Base-by-base conservation (phyloP, 2,329 filamentous ascomycete genomes). In the Claviceps arundinis region DNA sequence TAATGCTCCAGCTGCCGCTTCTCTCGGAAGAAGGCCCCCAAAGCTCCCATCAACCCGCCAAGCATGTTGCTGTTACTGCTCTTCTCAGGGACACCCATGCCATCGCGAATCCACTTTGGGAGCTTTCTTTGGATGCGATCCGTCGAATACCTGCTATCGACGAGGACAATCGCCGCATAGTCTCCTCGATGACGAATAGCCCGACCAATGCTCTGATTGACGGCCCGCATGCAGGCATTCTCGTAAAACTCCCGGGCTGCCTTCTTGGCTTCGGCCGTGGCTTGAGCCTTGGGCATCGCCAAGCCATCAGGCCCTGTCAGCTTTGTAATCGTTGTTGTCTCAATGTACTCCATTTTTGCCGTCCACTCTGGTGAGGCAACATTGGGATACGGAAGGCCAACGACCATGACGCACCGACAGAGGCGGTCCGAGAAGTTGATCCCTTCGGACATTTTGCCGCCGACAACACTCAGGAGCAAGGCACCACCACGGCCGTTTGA, bases 381-480 rank as follows among this genome's bases (percentile, higher is more conserved):
- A 60, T 97, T 98, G 0, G 93, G 89, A 59, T 94, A 98, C 0
- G 93, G 93, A 4, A 98, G 72, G 0, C 93, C 93, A 14, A 97
- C 80, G n/a, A 97, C 85, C 14, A 95, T 73, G 8, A 98, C 89
- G 51, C 87, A 91, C 26, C 93, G 83, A 1, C 93, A 93, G 0
- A 98, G 80, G 3, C 78, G 76, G 68, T 98, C 90, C 0, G 88
- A 91, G 70, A 98, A 98, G 69, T 98, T 98, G 71, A 98, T 98
- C 57, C 93, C 93, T 69, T 98, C 93, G 53, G 88, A 95, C 70
- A 98, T 84, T 59, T 91, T 95, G 14, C 93, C 93, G 51, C 91
- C 91, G 2, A 98, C 85, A 3, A 98, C 90, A 51, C 89, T 90
- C 26, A 98, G 78, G 0, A 98, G 77, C 0, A 97, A 70, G 0